Conservation (phyloP, 2,329 filamentous ascomycete species). For the Penicillium sp. region DNA sequence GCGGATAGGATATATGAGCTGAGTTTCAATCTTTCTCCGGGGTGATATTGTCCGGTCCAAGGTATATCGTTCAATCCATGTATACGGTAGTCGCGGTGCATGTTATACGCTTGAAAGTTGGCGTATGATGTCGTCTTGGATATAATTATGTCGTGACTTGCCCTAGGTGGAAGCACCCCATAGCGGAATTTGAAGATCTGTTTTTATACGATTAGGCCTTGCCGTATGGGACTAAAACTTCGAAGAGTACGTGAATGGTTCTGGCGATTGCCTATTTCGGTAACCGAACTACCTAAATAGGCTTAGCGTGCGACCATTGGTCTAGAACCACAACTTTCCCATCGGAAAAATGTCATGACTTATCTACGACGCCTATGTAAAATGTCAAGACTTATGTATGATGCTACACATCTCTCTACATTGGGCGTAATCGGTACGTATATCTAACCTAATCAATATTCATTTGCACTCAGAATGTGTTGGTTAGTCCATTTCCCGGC, state of each 20-base stretch:
- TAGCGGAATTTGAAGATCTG: too few relatives aligned
- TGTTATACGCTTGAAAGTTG: neutral
- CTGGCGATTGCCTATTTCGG: neutral
- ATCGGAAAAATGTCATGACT: too few relatives aligned
- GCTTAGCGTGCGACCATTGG: too few relatives aligned
- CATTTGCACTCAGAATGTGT: neutral
- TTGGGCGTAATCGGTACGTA: neutral
- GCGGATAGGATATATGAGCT: too few relatives aligned
- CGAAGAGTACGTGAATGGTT: neutral
- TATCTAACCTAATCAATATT: neutral
- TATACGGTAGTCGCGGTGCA: too few relatives aligned
- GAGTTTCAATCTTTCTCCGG: too few relatives aligned
- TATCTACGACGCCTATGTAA: neutral
- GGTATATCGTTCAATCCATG: too few relatives aligned
- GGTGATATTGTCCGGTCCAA: too few relatives aligned
- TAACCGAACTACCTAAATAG: too few relatives aligned
- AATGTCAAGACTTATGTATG: neutral
- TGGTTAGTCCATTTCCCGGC: neutral
- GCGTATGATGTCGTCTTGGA: neutral
- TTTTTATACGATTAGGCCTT: too few relatives aligned
- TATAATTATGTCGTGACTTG: neutral
- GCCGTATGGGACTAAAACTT: neutral
- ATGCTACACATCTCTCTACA: neutral
- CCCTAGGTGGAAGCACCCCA: neutral
- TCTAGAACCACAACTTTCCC: too few relatives aligned